These are phyloP conservation scores for Torrubiella hemipterigena DNA, from an alignment of 2,329 filamentous ascomycete species.

Conservation along the genomic window DNA sequence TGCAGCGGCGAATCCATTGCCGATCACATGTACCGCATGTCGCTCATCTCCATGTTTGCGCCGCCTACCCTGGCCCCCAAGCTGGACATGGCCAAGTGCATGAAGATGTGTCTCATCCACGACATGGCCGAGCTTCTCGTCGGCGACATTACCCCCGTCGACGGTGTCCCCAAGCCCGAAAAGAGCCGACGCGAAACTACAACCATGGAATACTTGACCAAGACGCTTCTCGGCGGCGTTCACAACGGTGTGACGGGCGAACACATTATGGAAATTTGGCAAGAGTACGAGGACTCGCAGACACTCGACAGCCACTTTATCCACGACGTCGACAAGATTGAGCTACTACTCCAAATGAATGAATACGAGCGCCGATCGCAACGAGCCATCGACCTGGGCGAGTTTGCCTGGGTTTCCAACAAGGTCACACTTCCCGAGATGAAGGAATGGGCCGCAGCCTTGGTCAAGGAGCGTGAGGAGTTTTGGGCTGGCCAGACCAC, in stretches of 20 bases:
- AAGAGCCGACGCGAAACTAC: slow-evolving; percentile 78
- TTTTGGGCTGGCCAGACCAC: slow-evolving; percentile 52
- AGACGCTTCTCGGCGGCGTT: slow-evolving; percentile 59
- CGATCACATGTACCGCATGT: slow-evolving; percentile 99
- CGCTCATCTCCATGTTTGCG: slow-evolving; percentile 85
- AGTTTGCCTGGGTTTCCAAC: slow-evolving; percentile 71
- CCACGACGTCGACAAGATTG: slow-evolving; percentile 95
- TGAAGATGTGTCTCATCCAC: slow-evolving; percentile 90
- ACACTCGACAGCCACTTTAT: slow-evolving; percentile 83
- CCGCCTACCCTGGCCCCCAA: slow-evolving; percentile 59
- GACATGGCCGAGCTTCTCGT: slow-evolving; percentile 96
- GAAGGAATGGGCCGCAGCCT: slow-evolving; percentile 63
- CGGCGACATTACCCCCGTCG: slow-evolving; percentile 91
- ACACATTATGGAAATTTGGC: slow-evolving; percentile 72
- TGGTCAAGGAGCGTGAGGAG: slow-evolving; percentile 62
- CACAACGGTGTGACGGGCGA: slow-evolving; percentile 56
- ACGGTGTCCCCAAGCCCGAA: slow-evolving; percentile 73
- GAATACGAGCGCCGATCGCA: slow-evolving; percentile 76
- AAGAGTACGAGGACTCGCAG: slow-evolving; percentile 84
- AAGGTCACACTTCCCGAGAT: slow-evolving; percentile 68
- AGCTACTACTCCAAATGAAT: slow-evolving; percentile 86
- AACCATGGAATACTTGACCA: slow-evolving; percentile 86
- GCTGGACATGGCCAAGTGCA: slow-evolving; percentile 73
- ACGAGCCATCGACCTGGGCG: slow-evolving; percentile 61
- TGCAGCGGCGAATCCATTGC: slow-evolving; percentile 77